phyloP scores from a whole-genome alignment of 495 filamentous ascomycete genomes.

The Trichoderma gamsii region DNA sequence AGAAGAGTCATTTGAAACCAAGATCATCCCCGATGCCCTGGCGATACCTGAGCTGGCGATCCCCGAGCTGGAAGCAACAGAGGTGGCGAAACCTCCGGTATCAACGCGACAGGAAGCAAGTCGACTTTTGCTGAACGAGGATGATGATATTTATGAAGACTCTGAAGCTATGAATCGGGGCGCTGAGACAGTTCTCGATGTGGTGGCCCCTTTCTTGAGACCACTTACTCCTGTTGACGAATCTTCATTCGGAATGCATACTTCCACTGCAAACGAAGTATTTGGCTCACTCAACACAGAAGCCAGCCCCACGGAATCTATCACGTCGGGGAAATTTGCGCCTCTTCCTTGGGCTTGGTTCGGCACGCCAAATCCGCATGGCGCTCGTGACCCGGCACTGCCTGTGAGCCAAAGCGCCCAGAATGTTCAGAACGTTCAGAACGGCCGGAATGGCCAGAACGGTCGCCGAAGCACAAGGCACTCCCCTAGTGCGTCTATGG shows the following conservation, averaged over 20 bases:
- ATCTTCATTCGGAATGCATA: conserved; percentile 26
- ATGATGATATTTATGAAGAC: not conserved
- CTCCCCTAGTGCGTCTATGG: not conserved
- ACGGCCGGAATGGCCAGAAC: too few species aligned
- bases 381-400: not conserved
- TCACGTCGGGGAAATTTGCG: not conserved
- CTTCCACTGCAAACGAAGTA: conserved; percentile 27
- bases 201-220: conserved; percentile 17
- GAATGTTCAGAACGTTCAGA: too few species aligned
- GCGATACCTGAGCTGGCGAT: not conserved
- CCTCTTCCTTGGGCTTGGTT: conserved; percentile 5
- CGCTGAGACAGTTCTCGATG: conserved; percentile 18
- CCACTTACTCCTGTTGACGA: conserved; percentile 20
- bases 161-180: conserved; percentile 18
- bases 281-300: not conserved
- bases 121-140: not conserved
- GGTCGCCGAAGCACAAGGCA: not conserved
- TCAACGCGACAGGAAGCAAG: not conserved
- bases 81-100: not conserved
- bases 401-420: not conserved
- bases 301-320: conserved; percentile 1
- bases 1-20: not conserved
- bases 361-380: conserved; percentile 1
- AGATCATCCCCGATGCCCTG: not conserved
- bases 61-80: not conserved